Evolutionary conservation across 345 rosid genomes (phyloP).

Genomic region (Erodium maritimum): DNA sequence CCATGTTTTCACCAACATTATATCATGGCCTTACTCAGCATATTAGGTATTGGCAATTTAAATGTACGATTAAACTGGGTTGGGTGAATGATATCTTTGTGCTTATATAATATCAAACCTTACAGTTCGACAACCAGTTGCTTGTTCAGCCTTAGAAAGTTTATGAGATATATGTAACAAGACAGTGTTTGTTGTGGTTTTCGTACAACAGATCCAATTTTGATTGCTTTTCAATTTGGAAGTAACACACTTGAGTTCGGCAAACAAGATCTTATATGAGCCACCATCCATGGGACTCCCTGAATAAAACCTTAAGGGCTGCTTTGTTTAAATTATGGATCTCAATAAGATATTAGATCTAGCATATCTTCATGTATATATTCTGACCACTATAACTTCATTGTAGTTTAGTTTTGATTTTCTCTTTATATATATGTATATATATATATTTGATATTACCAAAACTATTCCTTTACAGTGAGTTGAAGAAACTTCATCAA

Average conservation of each 20-base stretch:
- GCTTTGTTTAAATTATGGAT: too few relatives aligned
- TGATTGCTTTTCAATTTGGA: background rate
- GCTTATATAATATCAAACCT: background rate
- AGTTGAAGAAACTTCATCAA: slow-evolving; percentile 71
- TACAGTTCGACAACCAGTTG: background rate
- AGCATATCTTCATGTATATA: background rate
- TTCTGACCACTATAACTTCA: background rate
- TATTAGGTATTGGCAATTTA: background rate
- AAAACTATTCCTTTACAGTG: slow-evolving; percentile 32
- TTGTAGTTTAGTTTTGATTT: background rate
- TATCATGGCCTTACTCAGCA: background rate
- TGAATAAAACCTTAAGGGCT: too few relatives aligned
- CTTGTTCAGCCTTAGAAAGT: background rate
- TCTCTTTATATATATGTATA: too few relatives aligned
- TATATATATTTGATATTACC: background rate
- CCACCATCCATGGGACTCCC: background rate
- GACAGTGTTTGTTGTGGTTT: background rate
- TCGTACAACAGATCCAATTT: background rate
- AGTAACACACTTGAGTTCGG: background rate
- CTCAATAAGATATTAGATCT: background rate
- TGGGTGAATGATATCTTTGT: background rate
- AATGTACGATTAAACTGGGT: background rate
- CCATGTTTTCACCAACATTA: background rate
- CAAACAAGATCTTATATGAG: background rate
- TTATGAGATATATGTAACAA: background rate